Percentiles rank a stretch among this genome's conserved stretches.
Conservation (phyloP, 768 basidiomycete species). For the Boletus sp. region DNA sequence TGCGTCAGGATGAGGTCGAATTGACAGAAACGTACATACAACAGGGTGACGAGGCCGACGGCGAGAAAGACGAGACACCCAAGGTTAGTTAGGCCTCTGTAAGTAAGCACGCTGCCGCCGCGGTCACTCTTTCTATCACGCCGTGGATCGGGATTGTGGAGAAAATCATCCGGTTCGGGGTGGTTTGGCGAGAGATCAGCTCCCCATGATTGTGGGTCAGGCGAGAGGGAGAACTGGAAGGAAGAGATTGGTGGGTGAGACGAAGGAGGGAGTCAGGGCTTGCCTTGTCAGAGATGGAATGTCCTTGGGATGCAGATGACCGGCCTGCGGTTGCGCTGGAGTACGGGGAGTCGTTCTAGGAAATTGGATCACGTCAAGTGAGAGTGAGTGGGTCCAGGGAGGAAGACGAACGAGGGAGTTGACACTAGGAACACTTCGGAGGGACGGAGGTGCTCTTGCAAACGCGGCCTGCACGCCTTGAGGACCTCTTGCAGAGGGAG, state of each 20-base stretch:
- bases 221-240: constrained; percentile 65
- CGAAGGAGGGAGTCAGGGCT: constrained; percentile 1
- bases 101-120: constrained; percentile 60
- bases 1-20: not conserved
- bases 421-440: constrained; percentile 40
- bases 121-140: constrained; percentile 56
- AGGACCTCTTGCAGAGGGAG: constrained; percentile 31
- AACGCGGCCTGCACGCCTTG: constrained; percentile 44
- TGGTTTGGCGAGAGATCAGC: constrained; percentile 58
- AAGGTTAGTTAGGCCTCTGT: constrained; percentile 68
- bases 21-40: constrained; percentile 41
- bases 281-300: constrained; percentile 63
- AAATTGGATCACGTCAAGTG: not conserved
- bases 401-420: constrained; percentile 40
- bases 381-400: not conserved
- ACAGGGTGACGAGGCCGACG: constrained; percentile 53
- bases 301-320: constrained; percentile 26
- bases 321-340: constrained; percentile 32
- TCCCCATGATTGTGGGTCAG: constrained; percentile 73
- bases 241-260: not conserved
- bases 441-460: constrained; percentile 36
- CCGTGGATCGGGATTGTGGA: constrained; percentile 73
- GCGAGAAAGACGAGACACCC: constrained; percentile 63
- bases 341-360: constrained; percentile 44
- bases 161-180: constrained; percentile 62